phyloP scores from a whole-genome alignment of 2,329 filamentous ascomycete species.

The Calonectria henricotiae region DNA sequence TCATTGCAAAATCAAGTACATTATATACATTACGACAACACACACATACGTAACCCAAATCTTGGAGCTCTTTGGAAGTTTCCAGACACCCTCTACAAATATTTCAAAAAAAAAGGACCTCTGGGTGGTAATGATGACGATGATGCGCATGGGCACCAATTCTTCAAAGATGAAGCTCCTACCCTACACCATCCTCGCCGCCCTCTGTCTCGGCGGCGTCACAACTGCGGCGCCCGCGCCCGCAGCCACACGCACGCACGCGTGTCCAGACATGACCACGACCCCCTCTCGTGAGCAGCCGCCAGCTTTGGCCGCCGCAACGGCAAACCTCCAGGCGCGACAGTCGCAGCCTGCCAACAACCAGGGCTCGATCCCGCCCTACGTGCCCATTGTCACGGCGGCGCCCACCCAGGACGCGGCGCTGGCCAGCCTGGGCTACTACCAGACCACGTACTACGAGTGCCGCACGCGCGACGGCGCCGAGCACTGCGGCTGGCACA shows the following conservation, averaged over 20 bases:
- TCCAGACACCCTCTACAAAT: no score
- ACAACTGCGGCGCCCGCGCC: slow-evolving; percentile 26
- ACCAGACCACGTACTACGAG: slow-evolving; percentile 57
- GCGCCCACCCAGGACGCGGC: slow-evolving; percentile 54
- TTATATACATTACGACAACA: not conserved
- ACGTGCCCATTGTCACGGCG: slow-evolving; percentile 55
- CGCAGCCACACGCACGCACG: slow-evolving; percentile 6
- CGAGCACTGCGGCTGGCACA: slow-evolving; percentile 59
- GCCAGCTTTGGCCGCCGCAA: not conserved
- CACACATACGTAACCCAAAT: not conserved
- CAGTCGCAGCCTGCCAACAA: slow-evolving; percentile 42
- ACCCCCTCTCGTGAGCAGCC: not conserved
- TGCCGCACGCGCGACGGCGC: slow-evolving; percentile 54
- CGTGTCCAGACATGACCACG: not conserved
- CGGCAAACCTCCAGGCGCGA: slow-evolving; percentile 21
- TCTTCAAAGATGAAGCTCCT: slow-evolving; percentile 31
- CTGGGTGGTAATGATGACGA: no score
- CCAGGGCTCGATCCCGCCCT: slow-evolving; percentile 43
- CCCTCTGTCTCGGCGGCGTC: slow-evolving; percentile 4
- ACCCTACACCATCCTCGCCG: slow-evolving; percentile 36
- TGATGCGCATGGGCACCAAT: no score
- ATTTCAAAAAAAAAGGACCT: not conserved
- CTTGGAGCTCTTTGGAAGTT: not conserved
- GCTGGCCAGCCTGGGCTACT: slow-evolving; percentile 54
- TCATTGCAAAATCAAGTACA: not conserved